Percentiles rank a stretch among this genome's conserved stretches.
These are phyloP conservation scores for Naganishia sp. DNA, from an alignment of 1,284 basidiomycete species.

Conservation along the genomic window DNA sequence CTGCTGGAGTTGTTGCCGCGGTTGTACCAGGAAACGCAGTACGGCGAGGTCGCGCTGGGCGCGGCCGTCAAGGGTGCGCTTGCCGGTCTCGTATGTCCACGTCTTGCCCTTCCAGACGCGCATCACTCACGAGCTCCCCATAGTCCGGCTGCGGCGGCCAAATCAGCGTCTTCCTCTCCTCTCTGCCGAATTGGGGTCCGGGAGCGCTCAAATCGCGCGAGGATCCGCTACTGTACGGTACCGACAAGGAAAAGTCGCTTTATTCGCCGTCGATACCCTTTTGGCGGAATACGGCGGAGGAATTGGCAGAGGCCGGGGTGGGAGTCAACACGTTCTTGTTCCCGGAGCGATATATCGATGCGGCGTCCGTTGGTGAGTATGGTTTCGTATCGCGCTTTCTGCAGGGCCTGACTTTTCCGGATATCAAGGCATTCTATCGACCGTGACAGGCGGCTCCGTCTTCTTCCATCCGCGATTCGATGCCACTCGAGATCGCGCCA, in stretches of 20 bases:
- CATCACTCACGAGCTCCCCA: constrained; percentile 24
- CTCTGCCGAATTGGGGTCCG: constrained; percentile 74
- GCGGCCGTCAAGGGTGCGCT: constrained; percentile 74
- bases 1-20: constrained; percentile 66
- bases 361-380: constrained; percentile 76
- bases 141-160: constrained; percentile 83
- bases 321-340: constrained; percentile 89
- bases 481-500: constrained; percentile 66
- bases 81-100: constrained; percentile 65
- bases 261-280: constrained; percentile 73
- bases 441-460: constrained; percentile 85
- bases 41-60: constrained; percentile 69
- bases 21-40: constrained; percentile 62
- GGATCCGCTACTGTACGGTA: constrained; percentile 77
- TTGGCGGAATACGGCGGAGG: constrained; percentile 82
- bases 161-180: constrained; percentile 76
- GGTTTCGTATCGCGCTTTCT: neutral
- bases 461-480: constrained; percentile 92
- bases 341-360: constrained; percentile 78
- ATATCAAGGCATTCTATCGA: constrained; percentile 64
- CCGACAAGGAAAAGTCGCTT: constrained; percentile 82
- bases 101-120: constrained; percentile 5
- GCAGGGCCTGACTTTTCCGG: constrained; percentile 14
- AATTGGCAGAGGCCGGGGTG: constrained; percentile 84
- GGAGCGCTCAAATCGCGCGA: constrained; percentile 66